A percentile compares a stretch with the other conserved stretches of the same genome.
These are phyloP conservation scores for Candida stauntonica DNA, from an alignment of 805 yeast genomes.

Conservation along the genomic window DNA sequence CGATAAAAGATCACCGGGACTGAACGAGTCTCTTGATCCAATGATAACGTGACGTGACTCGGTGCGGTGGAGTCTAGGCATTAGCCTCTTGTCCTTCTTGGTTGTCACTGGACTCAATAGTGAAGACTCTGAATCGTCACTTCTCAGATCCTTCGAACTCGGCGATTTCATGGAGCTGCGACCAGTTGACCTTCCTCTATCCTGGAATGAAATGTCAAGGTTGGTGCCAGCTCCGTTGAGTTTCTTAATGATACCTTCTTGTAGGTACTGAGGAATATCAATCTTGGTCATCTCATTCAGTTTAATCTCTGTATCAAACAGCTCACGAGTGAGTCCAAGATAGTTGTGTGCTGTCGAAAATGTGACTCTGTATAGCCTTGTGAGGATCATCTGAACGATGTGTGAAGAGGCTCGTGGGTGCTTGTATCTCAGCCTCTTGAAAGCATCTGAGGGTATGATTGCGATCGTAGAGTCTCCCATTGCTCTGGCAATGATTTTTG, in stretches of 20 bases:
- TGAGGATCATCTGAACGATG: constrained; percentile 86
- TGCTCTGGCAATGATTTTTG: constrained; percentile 65
- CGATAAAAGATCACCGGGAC: constrained; percentile 83
- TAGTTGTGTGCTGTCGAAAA: constrained; percentile 86
- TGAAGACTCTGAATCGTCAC: constrained; percentile 8
- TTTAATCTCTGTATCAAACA: constrained; percentile 67
- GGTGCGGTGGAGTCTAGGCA: constrained; percentile 13
- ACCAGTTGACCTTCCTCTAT: constrained; percentile 15
- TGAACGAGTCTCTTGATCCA: constrained; percentile 50
- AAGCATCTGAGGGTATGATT: constrained; percentile 83
- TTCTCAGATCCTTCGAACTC: constrained; percentile 1
- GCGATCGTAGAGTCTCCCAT: constrained; percentile 78
- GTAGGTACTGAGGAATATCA: constrained; percentile 61
- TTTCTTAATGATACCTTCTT: constrained; percentile 49
- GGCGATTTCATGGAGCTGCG: constrained; percentile 2
- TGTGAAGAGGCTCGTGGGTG: constrained; percentile 91
- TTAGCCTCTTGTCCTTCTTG: constrained; percentile 13
- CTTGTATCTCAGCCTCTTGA: constrained; percentile 61
- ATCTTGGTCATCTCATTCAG: constrained; percentile 47
- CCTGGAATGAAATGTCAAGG: neutral
- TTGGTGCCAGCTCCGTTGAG: constrained; percentile 29
- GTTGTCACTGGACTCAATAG: constrained; percentile 12
- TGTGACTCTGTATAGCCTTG: constrained; percentile 85
- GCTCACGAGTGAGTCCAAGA: constrained; percentile 77
- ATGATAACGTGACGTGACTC: constrained; percentile 47